Percentiles rank a stretch among this genome's conserved stretches.
Evolutionary conservation across 805 yeast genomes (phyloP).

Genomic region (Lipomyces starkeyi): DNA sequence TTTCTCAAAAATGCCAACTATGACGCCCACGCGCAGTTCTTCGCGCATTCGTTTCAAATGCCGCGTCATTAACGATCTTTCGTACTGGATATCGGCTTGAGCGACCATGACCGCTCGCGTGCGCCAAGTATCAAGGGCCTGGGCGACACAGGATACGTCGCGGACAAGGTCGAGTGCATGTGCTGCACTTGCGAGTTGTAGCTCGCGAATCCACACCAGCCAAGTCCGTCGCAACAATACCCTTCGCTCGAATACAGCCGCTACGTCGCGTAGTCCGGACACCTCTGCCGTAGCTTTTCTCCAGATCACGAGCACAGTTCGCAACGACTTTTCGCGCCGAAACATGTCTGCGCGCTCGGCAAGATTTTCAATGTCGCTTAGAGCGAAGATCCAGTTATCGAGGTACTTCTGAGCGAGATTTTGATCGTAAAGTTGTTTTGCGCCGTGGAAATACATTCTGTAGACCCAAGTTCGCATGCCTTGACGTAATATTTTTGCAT

Average conservation of each 20-base stretch:
- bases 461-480: constrained; percentile 16
- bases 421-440: constrained; percentile 10
- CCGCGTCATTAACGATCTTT: constrained; percentile 4
- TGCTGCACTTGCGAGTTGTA: neutral
- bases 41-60: constrained; percentile 23
- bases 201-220: constrained; percentile 18
- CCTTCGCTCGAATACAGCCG: constrained; percentile 23
- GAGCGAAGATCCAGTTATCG: constrained; percentile 15
- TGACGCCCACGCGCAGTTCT: constrained; percentile 14
- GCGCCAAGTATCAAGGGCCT: constrained; percentile 16
- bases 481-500: neutral
- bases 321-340: neutral
- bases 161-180: constrained; percentile 3
- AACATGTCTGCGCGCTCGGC: constrained; percentile 18
- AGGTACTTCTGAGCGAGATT: constrained; percentile 9
- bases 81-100: constrained; percentile 22
- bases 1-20: constrained; percentile 2
- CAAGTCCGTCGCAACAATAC: constrained; percentile 18
- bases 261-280: constrained; percentile 10
- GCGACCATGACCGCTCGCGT: constrained; percentile 2
- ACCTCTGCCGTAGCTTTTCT: neutral
- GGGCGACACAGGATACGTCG: neutral
- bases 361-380: constrained; percentile 8
- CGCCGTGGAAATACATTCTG: constrained; percentile 5
- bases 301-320: constrained; percentile 12